These are phyloP conservation scores for Vigna nakashimae DNA, from an alignment of 306 rosid species.

Conservation along the genomic window DNA sequence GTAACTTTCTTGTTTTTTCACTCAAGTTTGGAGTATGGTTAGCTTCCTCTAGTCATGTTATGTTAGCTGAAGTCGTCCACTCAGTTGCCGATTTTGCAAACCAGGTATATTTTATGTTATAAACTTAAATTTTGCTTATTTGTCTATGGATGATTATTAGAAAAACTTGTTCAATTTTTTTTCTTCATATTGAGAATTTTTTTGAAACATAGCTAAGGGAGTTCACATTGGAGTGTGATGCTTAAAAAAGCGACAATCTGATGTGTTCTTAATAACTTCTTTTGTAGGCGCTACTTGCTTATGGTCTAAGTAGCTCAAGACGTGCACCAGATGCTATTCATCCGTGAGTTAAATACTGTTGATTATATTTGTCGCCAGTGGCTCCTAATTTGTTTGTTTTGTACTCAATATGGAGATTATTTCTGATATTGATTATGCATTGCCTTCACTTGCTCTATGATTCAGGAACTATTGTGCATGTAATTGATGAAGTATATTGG, in stretches of 20 bases:
- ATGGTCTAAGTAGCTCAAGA: slow-evolving; percentile 95
- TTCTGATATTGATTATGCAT: slow-evolving; percentile 18
- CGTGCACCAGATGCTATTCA: slow-evolving; percentile 99
- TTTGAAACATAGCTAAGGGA: not conserved
- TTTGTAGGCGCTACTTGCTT: slow-evolving; percentile 95
- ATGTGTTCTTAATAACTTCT: slow-evolving; percentile 35
- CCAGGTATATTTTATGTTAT: slow-evolving; percentile 58
- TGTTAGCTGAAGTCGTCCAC: slow-evolving; percentile 93
- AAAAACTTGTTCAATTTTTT: not conserved
- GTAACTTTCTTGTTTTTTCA: slow-evolving; percentile 98
- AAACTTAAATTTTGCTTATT: not conserved
- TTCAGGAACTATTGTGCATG: slow-evolving; percentile 21
- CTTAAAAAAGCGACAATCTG: slow-evolving; percentile 41
- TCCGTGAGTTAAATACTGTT: slow-evolving; percentile 70
- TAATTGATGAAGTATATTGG: slow-evolving; percentile 16
- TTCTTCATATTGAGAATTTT: no score
- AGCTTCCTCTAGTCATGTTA: slow-evolving; percentile 86
- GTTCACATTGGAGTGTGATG: not conserved
- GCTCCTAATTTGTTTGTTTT: not conserved
- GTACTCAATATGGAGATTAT: not conserved
- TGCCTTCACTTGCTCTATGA: slow-evolving; percentile 13
- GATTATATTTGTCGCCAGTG: slow-evolving; percentile 14
- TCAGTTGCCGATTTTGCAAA: slow-evolving; percentile 94
- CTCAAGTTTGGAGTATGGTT: slow-evolving; percentile 95
- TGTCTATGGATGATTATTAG: not conserved